Evolutionary conservation across 345 rosid species (phyloP).

Genomic region (Pugionium dolabratum): DNA sequence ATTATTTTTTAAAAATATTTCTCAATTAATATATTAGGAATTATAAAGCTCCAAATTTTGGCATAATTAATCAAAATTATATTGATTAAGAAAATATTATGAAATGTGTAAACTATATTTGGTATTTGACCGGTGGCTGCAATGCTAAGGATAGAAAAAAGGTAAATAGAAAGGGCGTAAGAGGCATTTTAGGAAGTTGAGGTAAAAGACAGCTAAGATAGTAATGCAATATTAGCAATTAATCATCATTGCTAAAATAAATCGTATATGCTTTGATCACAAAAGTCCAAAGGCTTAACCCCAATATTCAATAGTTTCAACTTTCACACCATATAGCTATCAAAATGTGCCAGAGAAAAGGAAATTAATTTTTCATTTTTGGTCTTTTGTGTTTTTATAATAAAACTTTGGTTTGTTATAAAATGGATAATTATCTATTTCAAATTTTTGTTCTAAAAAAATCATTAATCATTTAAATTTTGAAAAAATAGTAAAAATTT

Average conservation of each 20-base stretch:
- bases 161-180: neutral
- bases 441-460: too few species aligned
- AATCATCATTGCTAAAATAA: slow-evolving; percentile 24
- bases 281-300: slow-evolving; percentile 28
- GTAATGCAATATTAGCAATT: slow-evolving; percentile 5
- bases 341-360: neutral
- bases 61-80: neutral
- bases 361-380: too few species aligned
- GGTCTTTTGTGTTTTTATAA: too few species aligned
- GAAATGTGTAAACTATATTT: too few species aligned
- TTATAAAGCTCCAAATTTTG: too few species aligned
- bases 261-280: slow-evolving; percentile 25
- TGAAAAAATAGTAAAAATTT: too few species aligned
- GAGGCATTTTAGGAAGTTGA: slow-evolving; percentile 20
- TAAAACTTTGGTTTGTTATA: too few species aligned
- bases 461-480: too few species aligned
- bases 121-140: slow-evolving; percentile 12
- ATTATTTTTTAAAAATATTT: too few species aligned
- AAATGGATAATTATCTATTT: too few species aligned
- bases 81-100: too few species aligned
- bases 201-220: slow-evolving; percentile 19
- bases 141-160: neutral
- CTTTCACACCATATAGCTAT: slow-evolving; percentile 17
- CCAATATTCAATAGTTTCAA: slow-evolving; percentile 14
- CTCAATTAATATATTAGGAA: too few species aligned